These are phyloP conservation scores for Melocanna baccifera DNA, from an alignment of 176 grass and related monocot species.

Conservation along the genomic window DNA sequence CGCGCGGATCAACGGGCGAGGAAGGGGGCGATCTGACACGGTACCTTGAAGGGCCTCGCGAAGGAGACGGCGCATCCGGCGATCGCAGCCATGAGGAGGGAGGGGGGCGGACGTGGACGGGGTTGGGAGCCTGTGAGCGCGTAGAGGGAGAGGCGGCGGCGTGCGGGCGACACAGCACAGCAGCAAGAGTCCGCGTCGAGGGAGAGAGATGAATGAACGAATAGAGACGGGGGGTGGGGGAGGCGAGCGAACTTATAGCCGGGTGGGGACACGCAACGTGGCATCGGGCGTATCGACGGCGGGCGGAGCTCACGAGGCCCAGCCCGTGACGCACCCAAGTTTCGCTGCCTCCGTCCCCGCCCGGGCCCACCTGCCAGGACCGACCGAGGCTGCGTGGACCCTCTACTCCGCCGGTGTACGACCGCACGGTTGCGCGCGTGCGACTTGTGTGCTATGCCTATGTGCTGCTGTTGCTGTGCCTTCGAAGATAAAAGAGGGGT, in stretches of 20 bases:
- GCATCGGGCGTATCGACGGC: constrained; percentile 45
- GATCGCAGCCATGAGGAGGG: constrained; percentile 38
- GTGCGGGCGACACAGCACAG: not conserved
- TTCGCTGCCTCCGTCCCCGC: not conserved
- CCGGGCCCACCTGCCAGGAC: not conserved
- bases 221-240: no score
- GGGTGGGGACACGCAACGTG: constrained; percentile 12
- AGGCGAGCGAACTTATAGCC: not conserved
- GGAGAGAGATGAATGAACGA: not conserved
- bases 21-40: not conserved
- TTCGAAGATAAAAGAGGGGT: no score
- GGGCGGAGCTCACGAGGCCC: constrained; percentile 50
- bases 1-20: not conserved
- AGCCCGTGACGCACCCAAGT: not conserved
- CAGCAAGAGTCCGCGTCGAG: not conserved
- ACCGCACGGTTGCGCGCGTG: no score
- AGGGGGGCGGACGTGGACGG: not conserved
- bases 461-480: no score
- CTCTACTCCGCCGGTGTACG: no score
- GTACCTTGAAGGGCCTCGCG: constrained; percentile 45
- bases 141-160: not conserved
- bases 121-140: not conserved
- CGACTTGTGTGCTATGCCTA: no score
- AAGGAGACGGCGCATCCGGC: constrained; percentile 43
- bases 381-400: not conserved